Base-by-base conservation (phyloP, 495 filamentous ascomycete species). In the Pyronema domesticum region DNA sequence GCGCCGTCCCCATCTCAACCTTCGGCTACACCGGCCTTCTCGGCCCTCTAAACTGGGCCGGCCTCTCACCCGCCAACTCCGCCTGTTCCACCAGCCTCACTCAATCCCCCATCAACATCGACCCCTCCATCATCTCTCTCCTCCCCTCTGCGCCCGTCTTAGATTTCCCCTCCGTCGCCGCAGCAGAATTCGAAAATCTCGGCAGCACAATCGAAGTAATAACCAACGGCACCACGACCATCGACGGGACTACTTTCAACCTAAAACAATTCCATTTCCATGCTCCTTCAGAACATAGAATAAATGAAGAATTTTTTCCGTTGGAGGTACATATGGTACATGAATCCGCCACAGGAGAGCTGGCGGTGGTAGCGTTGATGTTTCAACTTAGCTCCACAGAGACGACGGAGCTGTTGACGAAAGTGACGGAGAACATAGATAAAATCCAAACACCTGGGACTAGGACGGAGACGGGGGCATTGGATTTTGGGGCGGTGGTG, bases 181-280 rank as follows among this genome's bases (percentile, higher is more conserved):
- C 49, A 3, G 65, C 66, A 0, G 63, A 64, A 53, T 67, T 68
- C 52, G 66, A 68, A 55, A 68, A 68, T 50, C 37, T 68, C 17
- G 66, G 66, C 3, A 61, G 57, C 7, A 68, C 63, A 0, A 52
- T 68, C 37, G 66, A 68, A 49, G 66, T 68, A 17, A 54, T 68
- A 44, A 59, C 64, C 46, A 62, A 67, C 36, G 66, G 66, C 1
- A 64, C 62, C 30, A 64, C 78, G 13, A 69, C 65, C 23, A 65
- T 78, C 48, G 68, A 63, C 10, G 72, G 66, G 35, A 69, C 64
- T 51, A 64, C 65, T 1, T 83, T 76, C 57, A 64, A 64, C 3
- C 70, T 85, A 15, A 65, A 71, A 37, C 80, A 85, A 59, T 83
- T 82, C 69, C 80, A 85, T 63, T 79, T 83, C 65, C 80, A 85